Evolutionary conservation across 495 filamentous ascomycete species (phyloP).

Genomic region (Tuber melanosporum): DNA sequence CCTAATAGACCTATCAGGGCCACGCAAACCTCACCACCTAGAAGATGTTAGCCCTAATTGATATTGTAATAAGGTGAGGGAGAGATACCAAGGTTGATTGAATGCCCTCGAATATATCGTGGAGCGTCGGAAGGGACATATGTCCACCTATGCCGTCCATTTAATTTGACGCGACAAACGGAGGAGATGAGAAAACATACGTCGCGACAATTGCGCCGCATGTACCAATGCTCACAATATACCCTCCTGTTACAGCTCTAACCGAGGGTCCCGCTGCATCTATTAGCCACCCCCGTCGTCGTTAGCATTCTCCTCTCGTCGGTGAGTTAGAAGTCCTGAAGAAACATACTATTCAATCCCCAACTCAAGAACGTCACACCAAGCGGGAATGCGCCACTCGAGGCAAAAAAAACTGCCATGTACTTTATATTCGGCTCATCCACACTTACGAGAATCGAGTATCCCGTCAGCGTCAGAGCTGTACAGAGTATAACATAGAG

Average conservation of each 20-base stretch:
- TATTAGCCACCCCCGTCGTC: background rate
- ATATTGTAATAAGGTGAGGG: background rate
- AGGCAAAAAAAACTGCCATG: constrained; percentile 63
- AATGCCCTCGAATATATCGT: constrained; percentile 52
- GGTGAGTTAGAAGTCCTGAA: too few relatives aligned
- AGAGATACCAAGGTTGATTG: constrained; percentile 50
- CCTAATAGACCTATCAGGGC: constrained; percentile 47
- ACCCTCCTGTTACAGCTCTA: constrained; percentile 51
- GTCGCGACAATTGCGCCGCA: constrained; percentile 54
- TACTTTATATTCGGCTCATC: constrained; percentile 59
- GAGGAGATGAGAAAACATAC: background rate
- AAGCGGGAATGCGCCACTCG: constrained; percentile 66
- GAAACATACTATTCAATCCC: constrained; percentile 48
- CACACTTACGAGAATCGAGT: constrained; percentile 57
- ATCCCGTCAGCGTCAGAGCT: constrained; percentile 55
- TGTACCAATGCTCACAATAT: constrained; percentile 53
- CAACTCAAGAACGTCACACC: constrained; percentile 54
- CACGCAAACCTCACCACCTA: constrained; percentile 45
- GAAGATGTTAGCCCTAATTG: background rate
- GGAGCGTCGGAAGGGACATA: constrained; percentile 50
- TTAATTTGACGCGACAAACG: background rate
- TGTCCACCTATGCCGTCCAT: constrained; percentile 45
- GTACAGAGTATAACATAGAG: constrained; percentile 57
- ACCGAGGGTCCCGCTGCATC: constrained; percentile 53
- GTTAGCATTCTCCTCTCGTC: background rate